Evolutionary conservation across 2,329 filamentous ascomycete genomes (phyloP).

Genomic region (Calonectria pauciramosa): DNA sequence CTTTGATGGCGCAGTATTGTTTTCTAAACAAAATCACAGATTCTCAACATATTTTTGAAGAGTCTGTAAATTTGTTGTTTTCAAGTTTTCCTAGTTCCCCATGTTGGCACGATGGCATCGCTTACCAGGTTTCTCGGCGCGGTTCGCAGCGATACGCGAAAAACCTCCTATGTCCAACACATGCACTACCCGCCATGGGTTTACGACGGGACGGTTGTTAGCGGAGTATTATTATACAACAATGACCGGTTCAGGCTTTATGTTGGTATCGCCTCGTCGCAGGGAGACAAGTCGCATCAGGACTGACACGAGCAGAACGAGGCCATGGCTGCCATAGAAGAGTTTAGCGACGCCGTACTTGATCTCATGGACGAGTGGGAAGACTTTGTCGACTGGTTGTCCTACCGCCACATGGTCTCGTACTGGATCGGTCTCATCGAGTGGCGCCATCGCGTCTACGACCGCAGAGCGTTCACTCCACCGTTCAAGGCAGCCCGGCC

Average conservation of each 20-base stretch:
- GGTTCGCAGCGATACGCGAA: not conserved
- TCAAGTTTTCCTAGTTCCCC: not conserved
- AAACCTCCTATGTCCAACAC: not conserved
- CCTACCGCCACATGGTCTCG: constrained; percentile 24
- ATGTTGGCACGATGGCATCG: not conserved
- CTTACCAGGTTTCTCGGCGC: not conserved
- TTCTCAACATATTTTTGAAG: not conserved
- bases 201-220: not conserved
- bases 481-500: not conserved
- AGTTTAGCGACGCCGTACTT: constrained; percentile 1
- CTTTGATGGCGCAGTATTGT: not conserved
- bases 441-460: constrained; percentile 15
- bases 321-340: not conserved
- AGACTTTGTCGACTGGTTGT: constrained; percentile 24
- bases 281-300: not conserved
- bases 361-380: constrained; percentile 22
- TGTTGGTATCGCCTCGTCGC: not conserved
- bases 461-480: not conserved
- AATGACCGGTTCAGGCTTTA: not conserved
- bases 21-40: not conserved
- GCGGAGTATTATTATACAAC: not conserved
- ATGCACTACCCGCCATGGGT: not conserved
- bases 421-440: constrained; percentile 27
- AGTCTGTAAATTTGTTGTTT: not conserved
- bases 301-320: not conserved